Percentiles rank a stretch among this genome's conserved stretches.
Evolutionary conservation across 169 alveolate species (phyloP).

Genomic region (Plasmodium vivax): DNA sequence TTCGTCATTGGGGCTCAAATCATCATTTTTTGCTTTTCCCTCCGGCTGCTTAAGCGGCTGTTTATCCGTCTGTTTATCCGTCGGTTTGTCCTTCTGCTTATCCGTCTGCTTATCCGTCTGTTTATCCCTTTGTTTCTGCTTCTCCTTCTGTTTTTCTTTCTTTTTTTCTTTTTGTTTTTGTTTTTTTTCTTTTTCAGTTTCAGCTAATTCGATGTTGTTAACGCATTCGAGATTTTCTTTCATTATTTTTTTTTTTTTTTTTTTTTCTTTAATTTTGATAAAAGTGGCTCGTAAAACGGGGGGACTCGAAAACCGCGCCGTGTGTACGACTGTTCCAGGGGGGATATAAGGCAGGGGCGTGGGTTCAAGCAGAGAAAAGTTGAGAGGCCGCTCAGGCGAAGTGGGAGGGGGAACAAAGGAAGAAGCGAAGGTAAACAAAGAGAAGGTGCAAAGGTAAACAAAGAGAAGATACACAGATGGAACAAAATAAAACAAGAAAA

Average conservation of each 20-base stretch:
- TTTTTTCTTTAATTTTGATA: neutral
- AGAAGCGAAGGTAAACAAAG: neutral
- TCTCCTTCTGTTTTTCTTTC: neutral
- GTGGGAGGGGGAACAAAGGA: neutral
- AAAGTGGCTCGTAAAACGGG: neutral
- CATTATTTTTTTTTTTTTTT: conserved; percentile 30
- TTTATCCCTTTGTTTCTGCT: neutral
- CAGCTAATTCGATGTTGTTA: conserved; percentile 2
- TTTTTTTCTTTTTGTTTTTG: neutral
- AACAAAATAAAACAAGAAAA: neutral
- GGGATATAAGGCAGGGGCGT: neutral
- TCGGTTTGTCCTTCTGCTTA: neutral
- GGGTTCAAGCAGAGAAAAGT: neutral
- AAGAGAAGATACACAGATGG: neutral
- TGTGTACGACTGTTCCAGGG: neutral
- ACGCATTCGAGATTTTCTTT: conserved; percentile 26
- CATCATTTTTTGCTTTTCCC: neutral
- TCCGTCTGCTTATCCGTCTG: neutral
- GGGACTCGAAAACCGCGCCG: neutral
- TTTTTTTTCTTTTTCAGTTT: conserved; percentile 16
- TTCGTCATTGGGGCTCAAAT: conserved; percentile 21
- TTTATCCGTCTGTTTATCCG: neutral
- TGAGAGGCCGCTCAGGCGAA: neutral
- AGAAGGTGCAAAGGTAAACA: neutral
- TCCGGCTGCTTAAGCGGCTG: neutral